Percentiles rank a stretch among this genome's conserved stretches.
Conservation (phyloP, 805 yeast species). For the Lipomyces sp. region DNA sequence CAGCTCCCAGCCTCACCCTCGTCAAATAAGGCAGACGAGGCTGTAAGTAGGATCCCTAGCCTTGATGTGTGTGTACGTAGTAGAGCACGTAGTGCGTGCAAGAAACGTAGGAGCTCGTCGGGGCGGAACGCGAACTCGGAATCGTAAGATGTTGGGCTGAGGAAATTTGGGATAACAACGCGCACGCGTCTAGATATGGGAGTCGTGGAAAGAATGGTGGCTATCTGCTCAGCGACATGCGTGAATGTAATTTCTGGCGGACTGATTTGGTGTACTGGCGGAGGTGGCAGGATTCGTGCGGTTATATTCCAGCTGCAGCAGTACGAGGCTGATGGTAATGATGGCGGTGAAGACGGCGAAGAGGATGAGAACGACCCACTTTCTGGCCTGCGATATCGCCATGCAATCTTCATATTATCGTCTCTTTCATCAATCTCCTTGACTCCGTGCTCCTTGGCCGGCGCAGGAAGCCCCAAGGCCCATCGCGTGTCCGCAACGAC, state of each 20-base stretch:
- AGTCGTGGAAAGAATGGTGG: no score
- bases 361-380: no score
- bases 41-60: slow-evolving; percentile 13
- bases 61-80: slow-evolving; percentile 3
- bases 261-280: background rate
- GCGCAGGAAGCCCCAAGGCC: slow-evolving; percentile 66
- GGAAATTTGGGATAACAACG: slow-evolving; percentile 17
- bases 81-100: slow-evolving; percentile 7
- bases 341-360: no score
- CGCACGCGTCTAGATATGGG: background rate
- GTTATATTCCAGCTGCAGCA: background rate
- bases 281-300: background rate
- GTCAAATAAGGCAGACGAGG: slow-evolving; percentile 19
- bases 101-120: slow-evolving; percentile 6
- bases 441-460: background rate
- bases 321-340: no score
- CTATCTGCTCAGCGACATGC: no score
- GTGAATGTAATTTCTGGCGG: no score
- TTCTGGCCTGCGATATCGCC: slow-evolving; percentile 26
- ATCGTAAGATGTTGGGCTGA: slow-evolving; percentile 13
- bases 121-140: slow-evolving; percentile 8
- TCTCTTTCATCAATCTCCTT: no score
- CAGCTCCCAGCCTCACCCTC: slow-evolving; percentile 28
- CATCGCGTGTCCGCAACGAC: slow-evolving; percentile 45
- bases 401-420: slow-evolving; percentile 20